A percentile compares a stretch with the other conserved stretches of the same genome.
These are phyloP conservation scores for Marchantia paleacea DNA, from an alignment of 225 moss, liverwort and hornwort genomes.

Conservation along the genomic window DNA sequence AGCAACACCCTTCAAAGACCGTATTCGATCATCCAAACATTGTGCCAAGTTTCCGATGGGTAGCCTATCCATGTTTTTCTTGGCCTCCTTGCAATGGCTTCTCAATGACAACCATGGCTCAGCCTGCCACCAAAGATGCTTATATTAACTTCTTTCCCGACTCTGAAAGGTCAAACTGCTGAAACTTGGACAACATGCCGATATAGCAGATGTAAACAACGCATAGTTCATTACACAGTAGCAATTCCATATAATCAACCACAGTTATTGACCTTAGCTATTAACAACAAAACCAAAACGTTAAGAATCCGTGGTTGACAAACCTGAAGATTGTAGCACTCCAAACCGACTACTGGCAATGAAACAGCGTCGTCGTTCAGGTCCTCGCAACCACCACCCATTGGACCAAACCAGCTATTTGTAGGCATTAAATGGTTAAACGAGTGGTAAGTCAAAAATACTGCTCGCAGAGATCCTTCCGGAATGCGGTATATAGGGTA, in stretches of 20 bases:
- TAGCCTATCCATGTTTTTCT: conserved; percentile 16
- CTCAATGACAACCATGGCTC: conserved; percentile 53
- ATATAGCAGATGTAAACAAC: neutral
- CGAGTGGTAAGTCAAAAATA: conserved; percentile 62
- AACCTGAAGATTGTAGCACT: conserved; percentile 59
- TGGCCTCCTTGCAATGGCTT: conserved; percentile 25
- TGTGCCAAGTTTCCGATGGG: conserved; percentile 18
- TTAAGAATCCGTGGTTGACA: neutral
- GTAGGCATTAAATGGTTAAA: conserved; percentile 42
- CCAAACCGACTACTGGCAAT: conserved; percentile 55
- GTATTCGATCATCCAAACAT: conserved; percentile 42
- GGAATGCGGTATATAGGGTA: conserved; percentile 61
- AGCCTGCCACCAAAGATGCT: conserved; percentile 22
- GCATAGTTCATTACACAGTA: too few species aligned
- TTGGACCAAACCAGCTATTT: conserved; percentile 21
- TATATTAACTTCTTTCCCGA: too few species aligned
- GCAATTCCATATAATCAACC: neutral
- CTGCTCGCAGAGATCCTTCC: conserved; percentile 51
- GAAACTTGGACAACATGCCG: neutral
- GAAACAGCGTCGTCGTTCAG: conserved; percentile 25
- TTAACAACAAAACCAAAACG: neutral
- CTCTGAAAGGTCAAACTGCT: too few species aligned
- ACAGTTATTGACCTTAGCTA: neutral
- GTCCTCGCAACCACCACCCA: conserved; percentile 21
- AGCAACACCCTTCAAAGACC: conserved; percentile 43